Conservation (phyloP, 2,329 filamentous ascomycete genomes). For the Mycosphaerelloides madeirae region DNA sequence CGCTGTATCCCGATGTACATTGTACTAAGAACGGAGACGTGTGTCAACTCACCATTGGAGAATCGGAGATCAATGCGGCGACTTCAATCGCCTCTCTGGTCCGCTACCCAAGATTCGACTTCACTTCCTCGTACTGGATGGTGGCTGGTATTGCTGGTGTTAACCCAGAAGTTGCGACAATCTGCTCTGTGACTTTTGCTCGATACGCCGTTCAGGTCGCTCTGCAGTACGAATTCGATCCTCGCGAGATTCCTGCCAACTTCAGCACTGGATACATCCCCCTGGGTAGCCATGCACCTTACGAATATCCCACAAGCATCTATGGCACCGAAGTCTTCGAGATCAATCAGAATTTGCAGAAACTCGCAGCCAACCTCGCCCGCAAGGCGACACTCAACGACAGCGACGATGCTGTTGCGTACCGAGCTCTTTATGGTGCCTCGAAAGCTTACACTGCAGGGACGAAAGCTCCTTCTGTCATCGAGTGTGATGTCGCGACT, state of each 20-base stretch:
- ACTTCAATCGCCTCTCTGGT: constrained; percentile 59
- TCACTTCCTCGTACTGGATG: constrained; percentile 65
- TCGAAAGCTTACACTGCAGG: constrained; percentile 38
- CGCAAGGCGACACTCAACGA: constrained; percentile 36
- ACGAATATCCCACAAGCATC: constrained; percentile 36
- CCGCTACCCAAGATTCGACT: constrained; percentile 59
- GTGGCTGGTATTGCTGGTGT: constrained; percentile 70
- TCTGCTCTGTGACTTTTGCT: constrained; percentile 63
- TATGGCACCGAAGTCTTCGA: constrained; percentile 43
- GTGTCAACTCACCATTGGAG: constrained; percentile 64
- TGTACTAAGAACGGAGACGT: constrained; percentile 58
- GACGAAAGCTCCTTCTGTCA: constrained; percentile 49
- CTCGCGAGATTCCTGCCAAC: constrained; percentile 61
- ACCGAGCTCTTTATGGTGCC: constrained; percentile 35
- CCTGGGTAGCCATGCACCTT: constrained; percentile 53
- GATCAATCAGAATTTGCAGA: constrained; percentile 36
- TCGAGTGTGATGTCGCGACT: constrained; percentile 64
- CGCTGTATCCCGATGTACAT: constrained; percentile 44
- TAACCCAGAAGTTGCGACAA: constrained; percentile 60
- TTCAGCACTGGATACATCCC: constrained; percentile 66
- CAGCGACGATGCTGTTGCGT: constrained; percentile 32
- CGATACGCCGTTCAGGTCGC: constrained; percentile 69
- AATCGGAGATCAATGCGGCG: constrained; percentile 65
- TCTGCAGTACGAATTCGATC: constrained; percentile 70
- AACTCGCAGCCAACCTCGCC: constrained; percentile 33